Base-by-base conservation (phyloP, 495 filamentous ascomycete genomes). In the Penicillium riverlandense region DNA sequence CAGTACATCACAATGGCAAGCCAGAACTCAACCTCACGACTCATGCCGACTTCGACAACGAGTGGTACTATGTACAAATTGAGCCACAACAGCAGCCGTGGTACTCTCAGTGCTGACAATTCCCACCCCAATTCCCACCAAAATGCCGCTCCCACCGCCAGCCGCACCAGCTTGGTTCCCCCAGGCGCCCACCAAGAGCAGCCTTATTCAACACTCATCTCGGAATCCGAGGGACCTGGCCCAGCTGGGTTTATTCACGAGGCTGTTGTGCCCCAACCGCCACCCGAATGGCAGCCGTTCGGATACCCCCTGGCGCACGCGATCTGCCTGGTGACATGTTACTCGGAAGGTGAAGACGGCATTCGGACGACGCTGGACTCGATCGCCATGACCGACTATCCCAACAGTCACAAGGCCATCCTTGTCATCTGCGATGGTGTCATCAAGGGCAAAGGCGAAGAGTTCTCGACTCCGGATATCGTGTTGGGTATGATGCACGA, bases 341-440 rank as follows among this genome's bases (percentile, higher is more conserved):
- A 99, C 60, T 99, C 94, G 0, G 94, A 99, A 69, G 92, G 94
- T 29, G 88, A 88, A 55, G 80, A 92, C 16, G 94, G 90, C 53
- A 75, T 99, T 38, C 82, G 94, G 14, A 94, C 91, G 9, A 99
- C 94, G 5, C 66, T 99, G 13, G 90, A 99, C 65, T 97, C 94
- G 1, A 83, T 99, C 62, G 92, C 90, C 27, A 91, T 87, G 71
- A 99, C 94, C 8, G 94, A 99, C 58, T 99, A 97, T 52, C 94
- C 94, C 7, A 97, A 97, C 74, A 96, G 90, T 63, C 94, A 99
- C 72, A 99, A 97, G 63, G 79, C 86, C 12, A 89, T 99, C 53
- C 70, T 99, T 34, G 88, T 96, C 47, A 85, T 99, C 50, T 97
- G 94, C 69, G 94, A 99, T 59, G 94, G 94, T 59, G 79, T 97